phyloP scores from a whole-genome alignment of 345 rosid species.

The Lenwebbia sp. region DNA sequence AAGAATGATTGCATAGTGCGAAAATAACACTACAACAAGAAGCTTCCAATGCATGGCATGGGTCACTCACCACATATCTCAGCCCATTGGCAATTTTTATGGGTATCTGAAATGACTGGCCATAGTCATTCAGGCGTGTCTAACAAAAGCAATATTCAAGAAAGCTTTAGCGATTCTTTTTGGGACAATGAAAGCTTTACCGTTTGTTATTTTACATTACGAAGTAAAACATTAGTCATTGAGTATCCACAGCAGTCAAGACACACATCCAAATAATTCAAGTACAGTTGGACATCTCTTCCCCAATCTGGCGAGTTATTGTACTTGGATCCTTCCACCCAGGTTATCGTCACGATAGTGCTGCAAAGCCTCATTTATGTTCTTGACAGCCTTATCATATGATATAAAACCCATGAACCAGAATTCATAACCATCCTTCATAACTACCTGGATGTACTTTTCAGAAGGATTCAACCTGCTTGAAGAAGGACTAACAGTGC shows the following conservation, averaged over 20 bases:
- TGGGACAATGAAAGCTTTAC: neutral
- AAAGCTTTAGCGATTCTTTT: neutral
- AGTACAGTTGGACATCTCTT: neutral
- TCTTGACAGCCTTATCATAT: conserved; percentile 57
- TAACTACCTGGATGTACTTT: conserved; percentile 47
- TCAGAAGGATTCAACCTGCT: conserved; percentile 46
- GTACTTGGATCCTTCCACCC: neutral
- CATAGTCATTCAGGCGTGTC: too few species aligned
- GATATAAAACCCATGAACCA: conserved; percentile 87
- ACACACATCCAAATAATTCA: neutral
- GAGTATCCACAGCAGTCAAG: neutral
- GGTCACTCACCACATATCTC: neutral
- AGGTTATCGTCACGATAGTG: conserved; percentile 1
- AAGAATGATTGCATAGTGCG: neutral
- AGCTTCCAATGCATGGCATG: neutral
- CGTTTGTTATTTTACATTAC: neutral
- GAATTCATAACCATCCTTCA: conserved; percentile 61
- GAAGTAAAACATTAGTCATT: neutral
- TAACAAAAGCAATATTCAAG: neutral
- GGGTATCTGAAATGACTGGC: neutral
- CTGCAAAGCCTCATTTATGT: conserved; percentile 30
- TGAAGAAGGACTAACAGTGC: conserved; percentile 38
- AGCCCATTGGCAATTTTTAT: neutral
- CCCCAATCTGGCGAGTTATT: neutral
- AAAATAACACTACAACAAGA: neutral